Evolutionary conservation across 495 filamentous ascomycete species (phyloP), one percentile per base, ranked within the genome.

Genomic region (Evernia prunastri): DNA sequence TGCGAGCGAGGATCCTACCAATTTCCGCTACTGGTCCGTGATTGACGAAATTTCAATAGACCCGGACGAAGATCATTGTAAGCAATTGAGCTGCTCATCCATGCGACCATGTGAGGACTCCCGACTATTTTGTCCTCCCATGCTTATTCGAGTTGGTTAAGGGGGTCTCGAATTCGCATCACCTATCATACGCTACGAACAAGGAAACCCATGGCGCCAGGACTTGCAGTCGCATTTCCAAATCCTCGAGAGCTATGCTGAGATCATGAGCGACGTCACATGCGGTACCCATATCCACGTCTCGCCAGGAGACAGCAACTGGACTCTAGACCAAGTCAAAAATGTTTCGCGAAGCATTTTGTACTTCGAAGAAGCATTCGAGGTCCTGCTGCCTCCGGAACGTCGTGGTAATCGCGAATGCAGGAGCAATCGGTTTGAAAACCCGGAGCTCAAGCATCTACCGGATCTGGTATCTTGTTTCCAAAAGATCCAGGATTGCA

Each of bases 221-320:
- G 18, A 29, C 1, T 25, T 51, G 3, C n/a, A 29, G 12, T 27
- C 11, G 0, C 47, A 51, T 51, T 51, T 51, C 12, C 23, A 29
- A 15, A 25, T 51, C 23, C 27, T 51, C 23, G 25, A 51, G 13
- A 51, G 47, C 47, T 51, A 51, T 25, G 47, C 47, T 3, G 25
- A 51, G 25, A 51, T 51, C 47, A 27, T 51, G 25, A 13, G 12
- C 0, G 47, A 51, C 47, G 25, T 51, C 25, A 51, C 47, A 51
- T 51, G 47, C 47, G 47, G 47, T 51, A 51, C 47, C 25, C 47
- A 51, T 25, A 25, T 51, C 47, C 47, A 51, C 25, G 47, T 51
- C 1, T 51, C 47, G 1, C 47, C 47, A 12, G 47, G 47, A 29
- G 23, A 29, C 47, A 51, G 47, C 12, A 29, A 51, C 1, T 51